Evolutionary conservation across 2,329 filamentous ascomycete genomes (phyloP).

Genomic region (Pezizomycotina sp.): DNA sequence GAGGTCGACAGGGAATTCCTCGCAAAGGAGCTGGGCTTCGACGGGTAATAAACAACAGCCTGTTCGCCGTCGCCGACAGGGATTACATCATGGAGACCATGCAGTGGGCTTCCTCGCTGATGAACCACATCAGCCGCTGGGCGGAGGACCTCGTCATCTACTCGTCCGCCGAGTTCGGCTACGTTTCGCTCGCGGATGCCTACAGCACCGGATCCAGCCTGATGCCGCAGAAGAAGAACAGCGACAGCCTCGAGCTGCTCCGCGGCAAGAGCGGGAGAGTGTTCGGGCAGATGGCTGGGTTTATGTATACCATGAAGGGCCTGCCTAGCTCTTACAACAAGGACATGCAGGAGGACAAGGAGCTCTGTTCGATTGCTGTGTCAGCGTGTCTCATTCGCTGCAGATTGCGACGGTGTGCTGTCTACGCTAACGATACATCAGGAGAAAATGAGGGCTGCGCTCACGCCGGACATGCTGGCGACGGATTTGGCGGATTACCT

Average conservation of each 20-base stretch:
- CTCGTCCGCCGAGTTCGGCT: slow-evolving; percentile 58
- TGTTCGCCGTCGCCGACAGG: slow-evolving; percentile 58
- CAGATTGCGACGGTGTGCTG: slow-evolving; percentile 70
- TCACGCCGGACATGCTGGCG: slow-evolving; percentile 72
- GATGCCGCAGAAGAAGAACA: slow-evolving; percentile 78
- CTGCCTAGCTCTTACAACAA: slow-evolving; percentile 79
- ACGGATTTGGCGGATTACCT: slow-evolving; percentile 51
- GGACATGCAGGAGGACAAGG: slow-evolving; percentile 73
- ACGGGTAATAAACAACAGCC: slow-evolving; percentile 57
- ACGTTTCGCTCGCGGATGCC: slow-evolving; percentile 58
- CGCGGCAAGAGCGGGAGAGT: slow-evolving; percentile 61
- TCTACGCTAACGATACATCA: slow-evolving; percentile 53
- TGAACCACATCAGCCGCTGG: slow-evolving; percentile 65
- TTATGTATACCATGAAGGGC: slow-evolving; percentile 40
- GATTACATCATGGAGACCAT: slow-evolving; percentile 73
- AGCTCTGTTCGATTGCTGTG: slow-evolving; percentile 71
- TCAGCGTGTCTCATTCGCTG: slow-evolving; percentile 65
- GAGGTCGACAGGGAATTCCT: slow-evolving; percentile 64
- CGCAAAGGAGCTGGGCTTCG: slow-evolving; percentile 65
- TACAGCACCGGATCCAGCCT: slow-evolving; percentile 61
- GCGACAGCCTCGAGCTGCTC: slow-evolving; percentile 52
- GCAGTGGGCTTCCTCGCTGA: slow-evolving; percentile 62
- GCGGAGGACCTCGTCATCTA: slow-evolving; percentile 78
- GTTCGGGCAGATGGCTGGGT: slow-evolving; percentile 45
- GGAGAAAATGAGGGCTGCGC: slow-evolving; percentile 59